phyloP scores from a whole-genome alignment of 495 filamentous ascomycete species.

The Lophium mytilinum region DNA sequence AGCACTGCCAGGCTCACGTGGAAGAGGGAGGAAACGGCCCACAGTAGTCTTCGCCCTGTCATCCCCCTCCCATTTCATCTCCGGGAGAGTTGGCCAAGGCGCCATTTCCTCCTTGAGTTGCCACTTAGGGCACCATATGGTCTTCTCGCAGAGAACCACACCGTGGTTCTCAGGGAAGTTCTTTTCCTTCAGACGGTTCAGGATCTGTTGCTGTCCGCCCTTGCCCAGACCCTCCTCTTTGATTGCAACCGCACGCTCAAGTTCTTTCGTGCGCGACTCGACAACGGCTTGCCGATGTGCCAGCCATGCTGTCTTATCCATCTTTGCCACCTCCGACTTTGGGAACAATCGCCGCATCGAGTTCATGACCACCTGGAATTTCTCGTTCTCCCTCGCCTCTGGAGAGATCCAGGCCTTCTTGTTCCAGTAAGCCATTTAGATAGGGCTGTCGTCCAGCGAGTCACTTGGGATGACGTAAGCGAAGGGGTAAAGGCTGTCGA shows the following conservation, averaged over 20 bases:
- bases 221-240: slow-evolving; percentile 1
- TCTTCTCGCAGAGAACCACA: slow-evolving; percentile 9
- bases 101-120: slow-evolving; percentile 19
- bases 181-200: not conserved
- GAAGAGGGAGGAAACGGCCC: slow-evolving; percentile 18
- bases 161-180: not conserved
- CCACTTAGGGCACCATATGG: slow-evolving; percentile 25
- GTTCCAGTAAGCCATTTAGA: not conserved
- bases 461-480: not conserved
- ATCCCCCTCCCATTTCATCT: slow-evolving; percentile 27
- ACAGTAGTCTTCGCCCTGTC: slow-evolving; percentile 23
- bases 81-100: slow-evolving; percentile 17
- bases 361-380: slow-evolving; percentile 13
- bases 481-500: no score
- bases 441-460: not conserved
- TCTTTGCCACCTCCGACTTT: slow-evolving; percentile 17
- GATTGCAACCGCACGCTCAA: not conserved
- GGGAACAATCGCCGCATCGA: slow-evolving; percentile 21
- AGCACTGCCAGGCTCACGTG: slow-evolving; percentile 18
- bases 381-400: slow-evolving; percentile 4
- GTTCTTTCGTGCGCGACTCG: not conserved
- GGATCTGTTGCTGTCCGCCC: not conserved
- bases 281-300: slow-evolving; percentile 13
- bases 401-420: slow-evolving; percentile 14
- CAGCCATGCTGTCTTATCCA: slow-evolving; percentile 10